Evolutionary conservation across 2,329 filamentous ascomycete species (phyloP), one percentile per base, ranked within the genome.

Genomic region (Blumeria graminis): DNA sequence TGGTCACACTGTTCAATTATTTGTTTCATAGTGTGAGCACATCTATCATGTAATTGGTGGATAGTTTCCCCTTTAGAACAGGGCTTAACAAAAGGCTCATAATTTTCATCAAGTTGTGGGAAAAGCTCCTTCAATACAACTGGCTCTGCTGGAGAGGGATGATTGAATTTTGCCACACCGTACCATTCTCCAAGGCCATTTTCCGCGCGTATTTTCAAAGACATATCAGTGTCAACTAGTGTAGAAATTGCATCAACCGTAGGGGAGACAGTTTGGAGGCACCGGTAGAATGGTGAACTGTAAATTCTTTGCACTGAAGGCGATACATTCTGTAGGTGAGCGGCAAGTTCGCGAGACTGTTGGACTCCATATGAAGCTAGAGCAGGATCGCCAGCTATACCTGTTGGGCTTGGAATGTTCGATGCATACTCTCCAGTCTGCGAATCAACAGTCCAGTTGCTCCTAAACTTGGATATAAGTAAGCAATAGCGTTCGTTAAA

Each of bases 381-480:
- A 9, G 86, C 82, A 50, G 89, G 89, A 66, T 98, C 92, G 32
- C 84, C 84, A 3, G 89, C 76, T 60, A 94, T 88, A 56, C 86
- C 85, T 6, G 92, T 96, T 0, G 92, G 90, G 39, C 86, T 87
- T 45, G 76, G 79, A 61, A 92, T 79, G 58, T 74, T 74, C 28
- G 84, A 73, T 56, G 76, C 77, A 72, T 96, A 96, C 62, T 75
- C 75, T 56, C 92, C 90, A 39, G 86, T 90, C 59, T 75, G 71
- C 50, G 81, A 79, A 69, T 96, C 82, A 59, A 96, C 86, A 46
- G 79, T 78, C 87, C 89, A 96, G 67, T 84, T 88, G 61, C 85
- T 82, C 60, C 92, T 87, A 69, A 94, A 94, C 89, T 93, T 68
- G 35, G 38, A 43, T 38, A 56, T 45, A 58, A 50, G 57, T 62